Evolutionary conservation across 2,329 filamentous ascomycete species (phyloP), one percentile per base, ranked within the genome.

Genomic region (Penicillium sp.): DNA sequence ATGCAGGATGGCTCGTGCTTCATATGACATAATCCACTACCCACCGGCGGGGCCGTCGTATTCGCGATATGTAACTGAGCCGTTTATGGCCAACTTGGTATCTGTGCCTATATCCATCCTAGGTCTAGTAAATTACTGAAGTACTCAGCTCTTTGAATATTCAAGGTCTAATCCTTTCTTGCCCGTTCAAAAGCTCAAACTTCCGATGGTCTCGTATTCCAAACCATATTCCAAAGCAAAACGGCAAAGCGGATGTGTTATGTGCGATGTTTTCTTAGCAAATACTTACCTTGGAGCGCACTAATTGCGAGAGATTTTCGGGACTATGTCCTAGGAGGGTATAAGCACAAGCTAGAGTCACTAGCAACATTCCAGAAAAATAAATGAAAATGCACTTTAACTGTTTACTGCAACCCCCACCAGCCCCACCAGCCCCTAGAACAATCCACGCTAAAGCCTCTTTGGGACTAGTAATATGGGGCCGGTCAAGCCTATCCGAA

Each of bases 1-100:
- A 58, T 58, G 55, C 55, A 58, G 51, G 35, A 44, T 57, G 55
- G 55, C 55, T 53, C 51, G 51, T 58, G 55, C 55, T 53, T 27
- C 29, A 25, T 27, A 58, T 57, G 55, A 57, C 55, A 53, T 56
- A 56, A 56, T 27, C 35, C 6, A 12, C 8, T 44, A 9, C 23
- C 23, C 21, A 25, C 39, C 13, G 15, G 41, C 21, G 21, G 39
- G 39, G 21, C 19, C 19, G 41, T 6, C 41, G 42, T n/a, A 9
- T 44, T n/a, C 42, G 42, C 13, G 39, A 42, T 17, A 42, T 42
- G 21, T 23, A 23, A 41, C 12, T 33, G 31, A 33, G 9, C 31
- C 31, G 12, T 33, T 33, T 12, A 33, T 33, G 4, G 31, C 31
- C 31, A 33, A 33, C 38, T 41, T 41, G 19, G 19, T 36, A 6